Conservation (phyloP, 208 protist species). For the Leishmania tarentolae region DNA sequence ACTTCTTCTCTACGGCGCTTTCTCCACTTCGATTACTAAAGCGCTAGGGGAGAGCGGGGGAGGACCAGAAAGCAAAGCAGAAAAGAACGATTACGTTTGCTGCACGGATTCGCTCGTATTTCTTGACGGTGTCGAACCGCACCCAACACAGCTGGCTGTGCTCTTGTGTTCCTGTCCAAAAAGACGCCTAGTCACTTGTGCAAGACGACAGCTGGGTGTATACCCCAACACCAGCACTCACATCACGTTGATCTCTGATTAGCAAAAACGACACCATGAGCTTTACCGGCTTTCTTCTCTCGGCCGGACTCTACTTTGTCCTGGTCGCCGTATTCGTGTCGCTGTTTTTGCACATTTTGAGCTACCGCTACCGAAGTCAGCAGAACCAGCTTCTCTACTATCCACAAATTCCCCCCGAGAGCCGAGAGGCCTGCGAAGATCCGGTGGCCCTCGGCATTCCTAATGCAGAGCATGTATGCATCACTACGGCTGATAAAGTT, state of each 20-base stretch:
- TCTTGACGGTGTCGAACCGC: neutral
- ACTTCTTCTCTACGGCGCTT: neutral
- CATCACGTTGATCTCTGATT: neutral
- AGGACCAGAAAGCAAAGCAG: no score
- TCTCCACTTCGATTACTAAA: neutral
- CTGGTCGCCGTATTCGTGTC: constrained; percentile 26
- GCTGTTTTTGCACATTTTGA: constrained; percentile 22
- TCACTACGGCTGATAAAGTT: constrained; percentile 70
- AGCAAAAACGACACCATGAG: neutral
- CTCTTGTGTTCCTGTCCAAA: neutral
- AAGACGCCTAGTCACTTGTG: neutral
- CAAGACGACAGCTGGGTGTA: neutral
- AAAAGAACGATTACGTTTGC: neutral
- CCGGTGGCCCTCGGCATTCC: constrained; percentile 53
- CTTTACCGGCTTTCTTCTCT: constrained; percentile 20
- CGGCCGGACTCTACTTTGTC: constrained; percentile 21
- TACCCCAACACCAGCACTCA: neutral
- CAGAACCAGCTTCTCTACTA: constrained; percentile 71
- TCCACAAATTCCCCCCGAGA: constrained; percentile 62
- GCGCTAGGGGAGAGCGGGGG: neutral
- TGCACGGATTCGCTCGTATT: neutral
- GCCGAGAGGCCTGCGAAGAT: constrained; percentile 54
- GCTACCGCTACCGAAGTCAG: constrained; percentile 30
- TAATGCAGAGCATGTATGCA: constrained; percentile 64
- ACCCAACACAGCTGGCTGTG: neutral